Base-by-base conservation (phyloP, 257 asterid species). In the Solanum ossicruentum region DNA sequence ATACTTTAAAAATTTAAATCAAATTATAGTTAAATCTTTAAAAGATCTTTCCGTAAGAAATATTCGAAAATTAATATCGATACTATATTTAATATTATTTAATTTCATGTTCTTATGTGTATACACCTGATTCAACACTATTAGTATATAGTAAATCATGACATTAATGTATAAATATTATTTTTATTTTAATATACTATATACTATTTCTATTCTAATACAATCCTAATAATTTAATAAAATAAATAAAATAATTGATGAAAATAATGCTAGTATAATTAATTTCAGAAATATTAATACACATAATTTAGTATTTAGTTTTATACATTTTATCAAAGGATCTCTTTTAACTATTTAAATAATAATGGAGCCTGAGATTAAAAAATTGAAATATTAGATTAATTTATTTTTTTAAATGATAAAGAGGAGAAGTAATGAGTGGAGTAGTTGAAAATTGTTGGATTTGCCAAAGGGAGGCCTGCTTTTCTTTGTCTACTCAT, bases 401-500 rank as follows among this genome's bases (percentile, higher is more conserved):
- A 32, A 36, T 36, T 0, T 73, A 2, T 77, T 0, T 11, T 16
- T 41, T 26, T 51, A 52, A 54, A 26, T 26, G 16, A 79, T 9
- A 9, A 17, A 51, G 52, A 57, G 10, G 20, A 18, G 36, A 49
- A 26, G 85, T 84, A 83, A 84, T 82, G 86, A 88, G 88, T 85
- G 83, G 77, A 43, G 47, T 70, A 18, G 84, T 86, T 83, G 87
- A 88, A 72, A 72, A 21, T 58, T 54, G 86, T 82, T 51, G 41
- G 81, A 86, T 51, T 67, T 54, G 83, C 83, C 83, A 65, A 66
- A 84, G 63, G 65, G 82, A 67, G n/a, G 83, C 21, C 82, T 57
- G 52, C 56, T 85, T 85, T 82, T 85, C 84, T 7, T 70, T 86
- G 88, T 79, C 85, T 87, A 86, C 60, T 63, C 77, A 85, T 45